Percentiles rank a stretch among this genome's conserved stretches.
Conservation (phyloP, 345 rosid species). For the Rhodamnia argentea region DNA sequence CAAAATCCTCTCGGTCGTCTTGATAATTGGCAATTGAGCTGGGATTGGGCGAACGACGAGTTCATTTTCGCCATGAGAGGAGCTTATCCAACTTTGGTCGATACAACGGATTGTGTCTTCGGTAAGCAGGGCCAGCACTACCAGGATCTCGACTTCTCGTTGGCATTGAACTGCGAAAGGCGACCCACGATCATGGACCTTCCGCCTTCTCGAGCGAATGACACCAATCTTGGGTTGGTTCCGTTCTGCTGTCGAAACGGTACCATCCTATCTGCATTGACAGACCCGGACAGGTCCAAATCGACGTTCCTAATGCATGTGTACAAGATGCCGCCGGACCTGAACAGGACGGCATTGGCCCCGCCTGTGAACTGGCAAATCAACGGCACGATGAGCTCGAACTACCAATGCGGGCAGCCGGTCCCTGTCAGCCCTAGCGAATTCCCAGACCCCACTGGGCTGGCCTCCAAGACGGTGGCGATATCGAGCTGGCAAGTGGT, state of each 20-base stretch:
- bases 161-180: conserved; percentile 28
- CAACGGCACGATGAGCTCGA: conserved; percentile 22
- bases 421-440: conserved; percentile 24
- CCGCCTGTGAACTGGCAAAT: conserved; percentile 46
- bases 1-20: conserved; percentile 34
- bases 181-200: conserved; percentile 31
- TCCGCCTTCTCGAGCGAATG: conserved; percentile 25
- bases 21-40: conserved; percentile 53
- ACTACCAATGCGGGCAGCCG: conserved; percentile 35
- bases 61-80: conserved; percentile 41
- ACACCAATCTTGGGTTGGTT: conserved; percentile 25
- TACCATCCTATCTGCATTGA: conserved; percentile 22
- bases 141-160: conserved; percentile 22
- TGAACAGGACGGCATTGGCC: conserved; percentile 22
- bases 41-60: conserved; percentile 53
- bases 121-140: conserved; percentile 30
- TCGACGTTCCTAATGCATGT: conserved; percentile 36
- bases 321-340: conserved; percentile 43
- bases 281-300: conserved; percentile 23
- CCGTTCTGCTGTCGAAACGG: conserved; percentile 47
- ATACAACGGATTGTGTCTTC: conserved; percentile 27
- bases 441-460: conserved; percentile 26
- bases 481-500: conserved; percentile 48
- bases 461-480: conserved; percentile 19
- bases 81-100: conserved; percentile 24